A percentile compares a stretch with the other conserved stretches of the same genome.
Conservation (phyloP, 805 yeast genomes). For the Barnettozyma populi region DNA sequence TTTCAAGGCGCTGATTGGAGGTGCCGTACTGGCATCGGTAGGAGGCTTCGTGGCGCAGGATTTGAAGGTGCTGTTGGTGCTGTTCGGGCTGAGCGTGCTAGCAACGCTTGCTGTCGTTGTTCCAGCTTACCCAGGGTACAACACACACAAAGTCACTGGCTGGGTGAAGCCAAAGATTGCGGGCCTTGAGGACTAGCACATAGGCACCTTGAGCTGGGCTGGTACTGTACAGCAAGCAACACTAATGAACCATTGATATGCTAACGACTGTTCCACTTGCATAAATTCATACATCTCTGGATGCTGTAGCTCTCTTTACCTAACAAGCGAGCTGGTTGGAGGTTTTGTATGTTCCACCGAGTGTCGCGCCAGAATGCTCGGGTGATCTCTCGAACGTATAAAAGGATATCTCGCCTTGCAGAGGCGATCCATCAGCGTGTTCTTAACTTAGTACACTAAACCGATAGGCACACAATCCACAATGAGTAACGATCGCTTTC, state of each 20-base stretch:
- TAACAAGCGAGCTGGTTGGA: no score
- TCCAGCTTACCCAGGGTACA: slow-evolving; percentile 59
- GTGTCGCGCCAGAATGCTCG: neutral
- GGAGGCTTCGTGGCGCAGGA: slow-evolving; percentile 46
- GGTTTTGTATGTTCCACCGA: no score
- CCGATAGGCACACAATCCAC: neutral
- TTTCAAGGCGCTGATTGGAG: slow-evolving; percentile 15
- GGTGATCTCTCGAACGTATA: no score
- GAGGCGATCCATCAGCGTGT: no score
- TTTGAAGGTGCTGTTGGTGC: slow-evolving; percentile 32
- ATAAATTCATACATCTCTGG: no score
- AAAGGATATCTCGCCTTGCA: neutral
- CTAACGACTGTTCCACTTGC: no score
- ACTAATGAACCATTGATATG: neutral
- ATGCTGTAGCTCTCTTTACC: no score
- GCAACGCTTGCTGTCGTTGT: slow-evolving; percentile 35
- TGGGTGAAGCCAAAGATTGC: slow-evolving; percentile 7
- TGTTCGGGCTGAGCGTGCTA: slow-evolving; percentile 33
- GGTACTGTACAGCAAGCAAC: neutral
- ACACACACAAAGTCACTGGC: slow-evolving; percentile 26
- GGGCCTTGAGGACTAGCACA: neutral
- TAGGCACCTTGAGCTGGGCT: no score
- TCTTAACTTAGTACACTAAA: no score
- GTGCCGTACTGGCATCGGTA: slow-evolving; percentile 34
- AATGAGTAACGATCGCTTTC: slow-evolving; percentile 17